These are phyloP conservation scores for Laburnicola sp. DNA, from an alignment of 2,329 filamentous ascomycete genomes.

Conservation along the genomic window DNA sequence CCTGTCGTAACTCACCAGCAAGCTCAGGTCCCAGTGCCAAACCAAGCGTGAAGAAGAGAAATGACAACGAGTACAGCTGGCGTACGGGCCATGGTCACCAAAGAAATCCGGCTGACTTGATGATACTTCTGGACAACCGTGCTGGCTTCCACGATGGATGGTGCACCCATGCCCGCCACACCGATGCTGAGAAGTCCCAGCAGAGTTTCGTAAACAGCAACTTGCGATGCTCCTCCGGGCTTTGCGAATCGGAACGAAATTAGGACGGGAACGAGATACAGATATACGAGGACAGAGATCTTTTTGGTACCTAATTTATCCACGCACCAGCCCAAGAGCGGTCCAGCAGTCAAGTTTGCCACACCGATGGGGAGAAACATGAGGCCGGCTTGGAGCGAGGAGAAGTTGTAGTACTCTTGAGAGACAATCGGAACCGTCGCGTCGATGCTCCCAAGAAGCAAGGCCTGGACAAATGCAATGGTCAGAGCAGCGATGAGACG, in stretches of 20 bases:
- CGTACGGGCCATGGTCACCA: conserved; percentile 63
- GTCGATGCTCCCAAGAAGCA: conserved; percentile 52
- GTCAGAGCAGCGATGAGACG: conserved; percentile 38
- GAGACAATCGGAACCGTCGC: conserved; percentile 53
- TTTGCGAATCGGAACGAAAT: conserved; percentile 51
- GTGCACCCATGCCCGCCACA: conserved; percentile 57
- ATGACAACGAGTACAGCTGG: conserved; percentile 68
- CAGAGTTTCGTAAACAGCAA: conserved; percentile 52
- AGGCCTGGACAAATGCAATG: conserved; percentile 36
- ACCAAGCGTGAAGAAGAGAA: conserved; percentile 64
- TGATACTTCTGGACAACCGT: conserved; percentile 60
- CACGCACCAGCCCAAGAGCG: conserved; percentile 53
- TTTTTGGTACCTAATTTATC: conserved; percentile 52
- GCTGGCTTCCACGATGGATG: conserved; percentile 61
- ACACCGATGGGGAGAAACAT: conserved; percentile 52
- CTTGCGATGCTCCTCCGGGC: conserved; percentile 30
- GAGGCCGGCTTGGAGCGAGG: conserved; percentile 49
- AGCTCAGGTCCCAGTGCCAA: conserved; percentile 63
- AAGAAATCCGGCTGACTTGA: conserved; percentile 59
- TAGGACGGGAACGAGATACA: conserved; percentile 49
- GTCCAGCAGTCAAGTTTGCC: conserved; percentile 51
- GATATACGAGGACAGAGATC: conserved; percentile 48
- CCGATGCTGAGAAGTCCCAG: conserved; percentile 56
- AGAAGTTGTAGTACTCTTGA: conserved; percentile 49
- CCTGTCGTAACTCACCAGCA: conserved; percentile 56